A percentile compares a stretch with the other conserved stretches of the same genome.
Evolutionary conservation across 768 basidiomycete species (phyloP).

Genomic region (Mycena vulgaris): DNA sequence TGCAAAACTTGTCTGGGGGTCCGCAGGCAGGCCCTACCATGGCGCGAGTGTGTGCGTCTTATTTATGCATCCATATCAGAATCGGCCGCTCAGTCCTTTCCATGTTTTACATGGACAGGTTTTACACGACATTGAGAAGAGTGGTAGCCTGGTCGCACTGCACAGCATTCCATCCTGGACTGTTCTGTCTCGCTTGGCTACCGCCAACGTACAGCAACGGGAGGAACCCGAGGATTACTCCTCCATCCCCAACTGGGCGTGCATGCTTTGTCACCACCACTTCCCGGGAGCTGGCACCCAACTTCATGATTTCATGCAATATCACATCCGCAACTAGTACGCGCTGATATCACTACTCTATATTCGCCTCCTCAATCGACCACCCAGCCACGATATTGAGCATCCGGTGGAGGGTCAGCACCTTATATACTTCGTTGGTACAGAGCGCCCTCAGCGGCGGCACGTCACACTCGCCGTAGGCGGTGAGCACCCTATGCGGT

Average conservation of each 20-base stretch:
- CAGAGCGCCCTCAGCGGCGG: background rate
- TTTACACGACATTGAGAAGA: background rate
- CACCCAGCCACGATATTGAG: background rate
- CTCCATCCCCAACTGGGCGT: background rate
- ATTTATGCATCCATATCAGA: background rate
- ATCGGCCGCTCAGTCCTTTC: too few species aligned
- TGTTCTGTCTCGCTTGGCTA: background rate
- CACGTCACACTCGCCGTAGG: too few species aligned
- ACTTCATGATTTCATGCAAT: too few species aligned
- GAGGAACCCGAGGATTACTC: background rate
- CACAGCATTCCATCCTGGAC: background rate
- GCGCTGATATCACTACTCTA: background rate
- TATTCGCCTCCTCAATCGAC: background rate
- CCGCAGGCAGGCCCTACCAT: background rate
- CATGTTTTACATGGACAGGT: background rate
- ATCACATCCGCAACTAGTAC: background rate
- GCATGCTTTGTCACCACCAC: background rate
- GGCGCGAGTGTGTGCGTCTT: conserved; percentile 4
- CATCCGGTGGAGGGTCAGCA: background rate
- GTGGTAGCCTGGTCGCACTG: background rate
- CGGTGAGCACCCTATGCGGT: too few species aligned
- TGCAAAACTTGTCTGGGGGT: background rate
- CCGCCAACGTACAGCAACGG: background rate
- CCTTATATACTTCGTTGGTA: background rate
- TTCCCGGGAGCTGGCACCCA: background rate